Evolutionary conservation across 129 eudicot species (phyloP), one percentile per base, ranked within the genome.

Genomic region (Artemisia annua): DNA sequence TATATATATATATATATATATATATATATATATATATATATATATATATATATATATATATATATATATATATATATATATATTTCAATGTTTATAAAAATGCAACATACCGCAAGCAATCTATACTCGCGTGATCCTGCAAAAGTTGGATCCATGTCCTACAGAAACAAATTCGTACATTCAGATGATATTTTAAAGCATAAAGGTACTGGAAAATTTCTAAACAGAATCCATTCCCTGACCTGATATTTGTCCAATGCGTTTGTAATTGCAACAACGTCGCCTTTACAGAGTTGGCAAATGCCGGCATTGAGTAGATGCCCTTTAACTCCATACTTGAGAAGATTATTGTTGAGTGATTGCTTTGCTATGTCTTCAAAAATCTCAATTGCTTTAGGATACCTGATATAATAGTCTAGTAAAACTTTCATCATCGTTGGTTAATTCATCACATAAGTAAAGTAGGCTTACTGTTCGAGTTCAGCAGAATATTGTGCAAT

Each of bases 161-260:
- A 81, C 78, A 71, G 2, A 26, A 63, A 17, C 22, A 70, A 79
- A 74, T 16, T 62, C 17, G 0, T 39, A 59, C 20, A 84, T 73
- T 66, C 44, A 51, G 24, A 66, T 49, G 16, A 46, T 20, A 50
- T n/a, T 43, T 44, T 69, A 51, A 50, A 64, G 3, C 16, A 18
- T 13, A 12, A 63, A 51, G 14, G 32, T 32, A 57, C 8, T 12
- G 52, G 58, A 24, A 35, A 22, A 7, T 5, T 48, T 46, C 44
- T 12, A 4, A 78, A 19, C 32, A 13, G 7, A 52, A 46, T 14
- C 11, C 30, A 54, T 53, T 14, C 9, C 19, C 5, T 53, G 48
- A 83, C 87, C 87, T 79, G 82, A 64, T 83, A 83, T 80, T 79
- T 79, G 13, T 79, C 84, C 87, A 83, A 75, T 3, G 87, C 87